A percentile compares a stretch with the other conserved stretches of the same genome.
Evolutionary conservation across 768 basidiomycete genomes (phyloP).

Genomic region (Cystoderma amianthinum): DNA sequence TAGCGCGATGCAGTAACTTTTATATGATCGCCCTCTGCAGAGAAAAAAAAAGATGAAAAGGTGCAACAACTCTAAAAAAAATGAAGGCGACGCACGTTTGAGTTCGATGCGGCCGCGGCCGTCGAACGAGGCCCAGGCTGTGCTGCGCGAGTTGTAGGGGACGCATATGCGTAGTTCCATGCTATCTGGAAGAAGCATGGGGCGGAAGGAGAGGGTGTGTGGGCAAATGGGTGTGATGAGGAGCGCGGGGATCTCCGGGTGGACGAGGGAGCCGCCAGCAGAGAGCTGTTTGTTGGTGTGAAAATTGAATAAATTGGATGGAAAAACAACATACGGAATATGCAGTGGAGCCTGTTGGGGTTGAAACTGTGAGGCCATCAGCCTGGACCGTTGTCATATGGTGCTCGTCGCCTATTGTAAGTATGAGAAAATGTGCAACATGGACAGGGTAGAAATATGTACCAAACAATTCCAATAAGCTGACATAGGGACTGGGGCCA

Average conservation of each 20-base stretch:
- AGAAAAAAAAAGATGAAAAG: constrained; percentile 2
- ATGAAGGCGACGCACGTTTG: constrained; percentile 63
- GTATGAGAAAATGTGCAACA: constrained; percentile 6
- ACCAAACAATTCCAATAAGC: constrained; percentile 95
- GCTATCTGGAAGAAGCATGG: constrained; percentile 96
- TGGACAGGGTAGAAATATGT: constrained; percentile 11
- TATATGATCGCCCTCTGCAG: constrained; percentile 95
- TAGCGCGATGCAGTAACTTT: constrained; percentile 96
- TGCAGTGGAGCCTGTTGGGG: constrained; percentile 97
- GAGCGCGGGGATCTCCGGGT: constrained; percentile 95
- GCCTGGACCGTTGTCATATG: constrained; percentile 99
- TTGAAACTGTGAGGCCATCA: constrained; percentile 91
- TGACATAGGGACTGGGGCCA: constrained; percentile 97
- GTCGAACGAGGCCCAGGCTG: constrained; percentile 98
- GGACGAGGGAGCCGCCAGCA: constrained; percentile 94
- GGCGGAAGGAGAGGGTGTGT: constrained; percentile 96
- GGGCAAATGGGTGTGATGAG: constrained; percentile 98
- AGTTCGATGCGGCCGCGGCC: constrained; percentile 94
- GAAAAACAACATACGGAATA: constrained; percentile 92
- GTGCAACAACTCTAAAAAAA: constrained; percentile 7
- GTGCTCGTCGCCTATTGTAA: constrained; percentile 81
- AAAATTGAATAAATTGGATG: too few species aligned
- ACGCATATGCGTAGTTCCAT: constrained; percentile 99
- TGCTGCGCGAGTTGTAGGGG: constrained; percentile 97
- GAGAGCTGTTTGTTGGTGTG: constrained; percentile 61